Conservation (phyloP, 805 yeast genomes). For the Yarrowia sp. region DNA sequence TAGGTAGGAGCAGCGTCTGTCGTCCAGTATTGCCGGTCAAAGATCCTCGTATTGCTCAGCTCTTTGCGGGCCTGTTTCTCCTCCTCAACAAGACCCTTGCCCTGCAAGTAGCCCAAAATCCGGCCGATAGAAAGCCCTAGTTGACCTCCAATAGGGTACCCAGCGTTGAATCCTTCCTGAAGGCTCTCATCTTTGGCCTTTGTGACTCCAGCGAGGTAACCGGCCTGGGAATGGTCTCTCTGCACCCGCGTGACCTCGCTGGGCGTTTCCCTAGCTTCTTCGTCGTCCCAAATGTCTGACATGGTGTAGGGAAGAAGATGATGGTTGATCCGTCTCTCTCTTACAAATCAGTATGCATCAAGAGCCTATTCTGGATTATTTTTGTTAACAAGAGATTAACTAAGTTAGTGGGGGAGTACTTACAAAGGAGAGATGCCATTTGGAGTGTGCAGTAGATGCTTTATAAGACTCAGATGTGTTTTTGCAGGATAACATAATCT, state of each 20-base stretch:
- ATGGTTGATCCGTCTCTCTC: not conserved
- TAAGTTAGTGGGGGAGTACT: not conserved
- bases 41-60: conserved; percentile 63
- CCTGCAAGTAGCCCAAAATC: conserved; percentile 63
- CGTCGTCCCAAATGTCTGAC: conserved; percentile 38
- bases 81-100: conserved; percentile 48
- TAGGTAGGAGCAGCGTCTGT: conserved; percentile 47
- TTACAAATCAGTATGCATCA: conserved; percentile 16
- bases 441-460: not conserved
- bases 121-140: conserved; percentile 72
- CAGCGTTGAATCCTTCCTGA: conserved; percentile 82
- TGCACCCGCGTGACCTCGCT: conserved; percentile 42
- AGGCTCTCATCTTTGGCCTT: conserved; percentile 69
- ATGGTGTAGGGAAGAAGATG: not conserved
- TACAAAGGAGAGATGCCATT: not conserved
- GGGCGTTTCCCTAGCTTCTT: conserved; percentile 30
- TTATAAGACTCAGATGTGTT: no score
- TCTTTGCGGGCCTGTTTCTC: conserved; percentile 54
- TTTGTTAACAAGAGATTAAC: not conserved
- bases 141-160: conserved; percentile 76
- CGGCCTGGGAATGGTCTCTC: conserved; percentile 75
- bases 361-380: not conserved
- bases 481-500: not conserved
- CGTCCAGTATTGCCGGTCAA: conserved; percentile 63
- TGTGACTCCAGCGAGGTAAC: conserved; percentile 82